Base-by-base conservation (phyloP, 1,139 yeast species). In the Debaryomycetaceae sp. region DNA sequence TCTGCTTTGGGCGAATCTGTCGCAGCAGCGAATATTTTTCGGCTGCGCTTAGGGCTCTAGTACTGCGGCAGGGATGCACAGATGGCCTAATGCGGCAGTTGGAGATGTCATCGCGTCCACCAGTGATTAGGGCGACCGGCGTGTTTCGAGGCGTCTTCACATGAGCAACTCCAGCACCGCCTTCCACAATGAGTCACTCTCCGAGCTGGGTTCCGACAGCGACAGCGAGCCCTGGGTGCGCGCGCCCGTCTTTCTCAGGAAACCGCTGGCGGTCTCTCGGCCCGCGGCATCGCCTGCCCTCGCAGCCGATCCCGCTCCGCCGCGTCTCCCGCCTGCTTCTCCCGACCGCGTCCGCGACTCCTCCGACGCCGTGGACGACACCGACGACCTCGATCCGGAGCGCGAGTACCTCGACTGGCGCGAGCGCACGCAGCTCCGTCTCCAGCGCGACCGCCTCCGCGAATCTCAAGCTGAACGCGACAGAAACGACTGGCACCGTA, bases 381-480 rank as follows among this genome's bases (percentile, higher is more conserved):
- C 75, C 0, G 79, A 73, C 40, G 74, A 65, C 22, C 25, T 67
- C 11, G 72, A 71, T 35, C 72, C 75, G 0, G 67, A 53, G 25
- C 45, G 40, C 2, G 79, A 72, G 41, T 45, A 44, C 23, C 50
- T 45, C 4, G 62, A 53, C 5, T 73, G 78, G 78, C 54, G 55
- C 31, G 31, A 40, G 16, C 56, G 78, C 5, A 71, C 68, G 34
- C 39, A 44, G 24, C 39, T 39, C 12, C 49, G 79, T 23, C 42
- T 57, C 29, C 41, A 50, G 29, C 55, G 77, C n/a, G 76, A 69
- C 29, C 45, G 63, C 16, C 53, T 47, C 12, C 38, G 34, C 22
- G 31, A 66, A 14, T 60, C 47, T 22, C 51, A 43, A 16, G 49
- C 46, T 15, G 72, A 65, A 37, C 39, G 39, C 5, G 69, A 59